Percentiles rank a stretch among this genome's conserved stretches.
These are phyloP conservation scores for Cryptomeria japonica DNA, from an alignment of 75 land plant genomes.

Conservation along the genomic window DNA sequence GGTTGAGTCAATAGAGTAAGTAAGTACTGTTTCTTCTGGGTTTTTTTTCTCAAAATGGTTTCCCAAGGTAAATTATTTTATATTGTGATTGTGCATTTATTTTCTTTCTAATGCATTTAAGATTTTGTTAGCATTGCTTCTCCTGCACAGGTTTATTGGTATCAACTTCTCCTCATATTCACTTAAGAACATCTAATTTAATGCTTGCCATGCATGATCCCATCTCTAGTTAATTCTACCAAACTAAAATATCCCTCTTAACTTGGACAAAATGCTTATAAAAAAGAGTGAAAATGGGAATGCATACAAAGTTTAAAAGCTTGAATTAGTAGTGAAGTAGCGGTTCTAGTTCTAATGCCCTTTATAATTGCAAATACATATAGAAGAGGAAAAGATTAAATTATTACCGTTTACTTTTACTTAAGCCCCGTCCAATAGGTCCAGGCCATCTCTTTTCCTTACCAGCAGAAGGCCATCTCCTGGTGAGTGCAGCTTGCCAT, in stretches of 20 bases:
- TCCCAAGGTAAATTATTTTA: no score
- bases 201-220: not conserved
- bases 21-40: no score
- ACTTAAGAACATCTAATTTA: not conserved
- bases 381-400: not conserved
- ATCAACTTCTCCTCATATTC: not conserved
- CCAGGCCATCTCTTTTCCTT: slow-evolving; percentile 78
- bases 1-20: no score
- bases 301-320: not conserved
- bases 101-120: no score
- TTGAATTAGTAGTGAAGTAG: not conserved
- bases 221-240: not conserved
- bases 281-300: not conserved
- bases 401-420: slow-evolving; percentile 60
- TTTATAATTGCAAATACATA: not conserved
- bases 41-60: no score
- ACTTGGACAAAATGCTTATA: not conserved
- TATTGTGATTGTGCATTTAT: no score
- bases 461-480: slow-evolving; percentile 57
- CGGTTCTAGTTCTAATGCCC: not conserved
- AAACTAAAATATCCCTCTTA: not conserved
- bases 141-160: no score
- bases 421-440: slow-evolving; percentile 70
- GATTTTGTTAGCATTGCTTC: no score
- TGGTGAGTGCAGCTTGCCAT: slow-evolving; percentile 67